Conservation (phyloP, 805 yeast species). For the Metschnikowia bowlesiae region DNA sequence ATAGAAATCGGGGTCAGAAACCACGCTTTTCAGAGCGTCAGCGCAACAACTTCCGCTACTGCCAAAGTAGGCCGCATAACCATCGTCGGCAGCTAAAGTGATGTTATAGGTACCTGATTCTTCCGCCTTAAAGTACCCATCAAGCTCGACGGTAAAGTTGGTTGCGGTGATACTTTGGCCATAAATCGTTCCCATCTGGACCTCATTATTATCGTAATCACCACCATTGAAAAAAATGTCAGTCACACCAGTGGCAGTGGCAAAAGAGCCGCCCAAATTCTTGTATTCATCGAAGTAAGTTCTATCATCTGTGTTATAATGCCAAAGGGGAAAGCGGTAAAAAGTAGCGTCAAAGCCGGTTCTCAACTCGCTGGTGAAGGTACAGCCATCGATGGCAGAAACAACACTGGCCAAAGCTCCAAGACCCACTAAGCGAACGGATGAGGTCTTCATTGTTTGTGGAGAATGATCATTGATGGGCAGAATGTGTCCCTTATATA, state of each 20-base stretch:
- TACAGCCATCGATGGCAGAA: not conserved
- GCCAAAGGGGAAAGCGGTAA: not conserved
- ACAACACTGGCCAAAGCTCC: not conserved
- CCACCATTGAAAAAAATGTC: not conserved
- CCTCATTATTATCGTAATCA: not conserved
- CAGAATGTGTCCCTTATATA: not conserved
- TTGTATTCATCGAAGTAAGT: not conserved
- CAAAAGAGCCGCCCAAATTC: not conserved
- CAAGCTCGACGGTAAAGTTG: not conserved
- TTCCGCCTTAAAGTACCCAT: not conserved
- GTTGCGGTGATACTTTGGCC: not conserved
- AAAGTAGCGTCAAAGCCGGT: not conserved
- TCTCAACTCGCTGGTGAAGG: not conserved
- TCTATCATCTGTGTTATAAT: not conserved
- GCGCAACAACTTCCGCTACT: not conserved
- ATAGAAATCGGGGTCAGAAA: not conserved
- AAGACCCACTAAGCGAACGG: not conserved
- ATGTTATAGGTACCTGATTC: not conserved
- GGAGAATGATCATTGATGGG: not conserved
- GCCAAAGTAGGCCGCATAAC: not conserved
- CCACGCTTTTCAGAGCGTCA: not conserved
- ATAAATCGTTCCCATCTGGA: not conserved
- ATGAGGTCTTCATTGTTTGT: not conserved
- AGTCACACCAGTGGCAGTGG: not conserved
- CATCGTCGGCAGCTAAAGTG: not conserved